A percentile compares a stretch with the other conserved stretches of the same genome.
Conservation (phyloP, 2,329 filamentous ascomycete species). For the Neonectria sp. region DNA sequence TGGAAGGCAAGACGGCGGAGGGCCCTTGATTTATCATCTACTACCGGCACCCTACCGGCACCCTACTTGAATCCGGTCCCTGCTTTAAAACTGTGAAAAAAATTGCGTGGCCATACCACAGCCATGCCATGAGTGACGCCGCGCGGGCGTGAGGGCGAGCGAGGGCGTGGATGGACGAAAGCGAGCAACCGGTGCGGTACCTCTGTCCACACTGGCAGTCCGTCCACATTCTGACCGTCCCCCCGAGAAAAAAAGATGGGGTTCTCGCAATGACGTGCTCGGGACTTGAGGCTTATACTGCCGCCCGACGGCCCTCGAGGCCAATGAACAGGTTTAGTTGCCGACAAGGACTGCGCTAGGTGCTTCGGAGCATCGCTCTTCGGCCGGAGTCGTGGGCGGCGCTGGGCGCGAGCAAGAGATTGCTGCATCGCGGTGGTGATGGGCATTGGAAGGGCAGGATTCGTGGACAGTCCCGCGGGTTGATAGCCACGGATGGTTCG, state of each 20-base stretch:
- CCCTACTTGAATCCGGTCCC: slow-evolving; percentile 40
- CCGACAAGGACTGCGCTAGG: slow-evolving; percentile 34
- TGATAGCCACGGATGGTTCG: slow-evolving; percentile 18
- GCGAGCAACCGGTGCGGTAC: slow-evolving; percentile 7
- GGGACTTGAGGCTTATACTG: slow-evolving; percentile 51
- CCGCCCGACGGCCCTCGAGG: slow-evolving; percentile 43
- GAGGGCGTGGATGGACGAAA: slow-evolving; percentile 28
- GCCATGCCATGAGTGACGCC: slow-evolving; percentile 17
- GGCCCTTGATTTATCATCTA: slow-evolving; percentile 42
- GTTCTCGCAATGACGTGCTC: slow-evolving; percentile 53
- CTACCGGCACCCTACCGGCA: slow-evolving; percentile 43
- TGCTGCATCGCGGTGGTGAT: neutral
- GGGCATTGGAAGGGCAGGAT: neutral
- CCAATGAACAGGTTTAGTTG: slow-evolving; percentile 43
- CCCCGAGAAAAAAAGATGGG: slow-evolving; percentile 44
- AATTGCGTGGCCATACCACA: slow-evolving; percentile 43
- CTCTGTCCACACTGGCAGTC: neutral
- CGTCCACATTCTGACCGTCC: slow-evolving; percentile 22
- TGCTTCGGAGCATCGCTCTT: slow-evolving; percentile 49
- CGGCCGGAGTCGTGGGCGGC: slow-evolving; percentile 29
- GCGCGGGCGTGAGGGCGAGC: slow-evolving; percentile 20
- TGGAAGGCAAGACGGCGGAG: slow-evolving; percentile 26
- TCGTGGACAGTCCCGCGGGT: slow-evolving; percentile 7
- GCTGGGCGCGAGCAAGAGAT: neutral
- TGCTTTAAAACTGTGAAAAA: slow-evolving; percentile 36